A percentile compares a stretch with the other conserved stretches of the same genome.
phyloP scores from a whole-genome alignment of 352 stramenopile genomes.

The Phytophthora chlamydospora region DNA sequence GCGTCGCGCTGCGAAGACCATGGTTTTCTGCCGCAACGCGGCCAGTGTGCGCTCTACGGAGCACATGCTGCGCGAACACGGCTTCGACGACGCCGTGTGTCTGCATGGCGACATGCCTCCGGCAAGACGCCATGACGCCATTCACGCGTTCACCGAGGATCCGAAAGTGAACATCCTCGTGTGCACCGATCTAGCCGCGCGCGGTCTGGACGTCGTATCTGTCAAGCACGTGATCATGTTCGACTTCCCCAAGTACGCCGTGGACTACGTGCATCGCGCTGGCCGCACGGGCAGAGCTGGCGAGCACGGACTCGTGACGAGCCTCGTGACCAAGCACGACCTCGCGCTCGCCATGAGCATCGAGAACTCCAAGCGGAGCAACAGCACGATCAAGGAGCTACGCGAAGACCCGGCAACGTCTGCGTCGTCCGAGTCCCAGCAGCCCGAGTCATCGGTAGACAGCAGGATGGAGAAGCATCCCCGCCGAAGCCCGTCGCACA shows the following conservation, averaged over 20 bases:
- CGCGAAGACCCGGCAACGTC: conserved; percentile 21
- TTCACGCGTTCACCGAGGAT: conserved; percentile 60
- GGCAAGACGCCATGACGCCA: conserved; percentile 54
- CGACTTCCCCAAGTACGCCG: conserved; percentile 92
- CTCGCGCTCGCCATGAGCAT: conserved; percentile 64
- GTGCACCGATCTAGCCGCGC: conserved; percentile 93
- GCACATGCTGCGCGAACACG: conserved; percentile 85
- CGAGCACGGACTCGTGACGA: conserved; percentile 68
- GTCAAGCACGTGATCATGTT: conserved; percentile 94
- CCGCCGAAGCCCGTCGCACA: conserved; percentile 13
- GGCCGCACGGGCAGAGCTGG: conserved; percentile 72
- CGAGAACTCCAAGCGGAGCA: conserved; percentile 66
- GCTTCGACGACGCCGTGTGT: conserved; percentile 59
- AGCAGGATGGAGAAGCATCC: conserved; percentile 18
- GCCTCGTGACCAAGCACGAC: conserved; percentile 80
- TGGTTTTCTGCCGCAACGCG: conserved; percentile 82
- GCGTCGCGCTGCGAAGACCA: conserved; percentile 52
- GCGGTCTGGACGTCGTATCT: conserved; percentile 90
- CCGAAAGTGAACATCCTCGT: conserved; percentile 79
- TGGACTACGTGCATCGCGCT: conserved; percentile 94
- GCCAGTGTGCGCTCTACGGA: conserved; percentile 78
- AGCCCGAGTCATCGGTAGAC: conserved; percentile 6
- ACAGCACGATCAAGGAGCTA: conserved; percentile 63
- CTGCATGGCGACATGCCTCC: conserved; percentile 82
- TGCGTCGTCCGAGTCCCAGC: conserved; percentile 6